Evolutionary conservation across 179 eudicot species (phyloP).

Genomic region (Silene vulgaris): DNA sequence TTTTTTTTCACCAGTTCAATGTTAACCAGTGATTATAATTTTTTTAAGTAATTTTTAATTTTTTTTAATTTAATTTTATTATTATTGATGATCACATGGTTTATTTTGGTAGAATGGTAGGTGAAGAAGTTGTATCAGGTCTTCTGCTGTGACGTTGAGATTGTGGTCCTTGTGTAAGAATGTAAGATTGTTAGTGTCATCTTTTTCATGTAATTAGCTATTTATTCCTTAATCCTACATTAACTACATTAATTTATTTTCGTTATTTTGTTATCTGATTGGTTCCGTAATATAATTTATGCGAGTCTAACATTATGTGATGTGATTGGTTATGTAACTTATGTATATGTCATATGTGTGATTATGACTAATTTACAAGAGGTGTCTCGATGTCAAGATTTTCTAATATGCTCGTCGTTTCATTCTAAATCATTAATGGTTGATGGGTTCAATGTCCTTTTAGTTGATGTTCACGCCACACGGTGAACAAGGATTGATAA

Average conservation of each 20-base stretch:
- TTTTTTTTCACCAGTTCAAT: not conserved
- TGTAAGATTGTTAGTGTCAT: constrained; percentile 17
- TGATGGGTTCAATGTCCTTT: constrained; percentile 7
- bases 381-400: not conserved
- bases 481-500: not conserved
- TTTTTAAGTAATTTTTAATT: not conserved
- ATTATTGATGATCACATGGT: constrained; percentile 14
- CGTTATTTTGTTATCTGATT: not conserved
- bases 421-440: not conserved
- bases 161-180: constrained; percentile 33
- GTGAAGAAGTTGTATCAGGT: constrained; percentile 26
- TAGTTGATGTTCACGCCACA: not conserved
- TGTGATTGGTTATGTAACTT: not conserved
- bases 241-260: not conserved
- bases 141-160: constrained; percentile 25
- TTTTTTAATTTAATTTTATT: not conserved
- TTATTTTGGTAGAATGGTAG: constrained; percentile 3
- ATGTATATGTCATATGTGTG: not conserved
- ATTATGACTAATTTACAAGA: constrained; percentile 3
- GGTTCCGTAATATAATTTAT: not conserved
- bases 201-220: not conserved
- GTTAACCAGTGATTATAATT: not conserved
- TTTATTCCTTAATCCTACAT: not conserved
- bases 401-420: not conserved
- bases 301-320: not conserved